These are phyloP conservation scores for Rhodotorula sp. DNA, from an alignment of 1,284 basidiomycete genomes.

Conservation along the genomic window DNA sequence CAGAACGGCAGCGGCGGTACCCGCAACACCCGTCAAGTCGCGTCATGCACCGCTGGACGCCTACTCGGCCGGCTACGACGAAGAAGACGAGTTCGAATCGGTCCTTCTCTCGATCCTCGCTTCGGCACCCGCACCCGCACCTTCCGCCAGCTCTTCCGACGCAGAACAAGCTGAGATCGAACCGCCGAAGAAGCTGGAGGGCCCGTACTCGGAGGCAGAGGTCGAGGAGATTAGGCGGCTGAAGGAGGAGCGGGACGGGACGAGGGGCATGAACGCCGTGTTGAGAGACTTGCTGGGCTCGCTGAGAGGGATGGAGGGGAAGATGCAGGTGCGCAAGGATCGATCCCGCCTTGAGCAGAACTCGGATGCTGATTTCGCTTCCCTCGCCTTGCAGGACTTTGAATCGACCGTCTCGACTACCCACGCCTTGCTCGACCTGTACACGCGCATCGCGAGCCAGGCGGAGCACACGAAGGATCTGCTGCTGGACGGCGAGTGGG, in stretches of 20 bases:
- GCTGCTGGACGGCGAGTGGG: constrained; percentile 42
- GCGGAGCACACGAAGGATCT: constrained; percentile 44
- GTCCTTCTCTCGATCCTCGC: too few species aligned
- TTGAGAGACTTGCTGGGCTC: constrained; percentile 24
- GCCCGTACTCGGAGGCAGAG: constrained; percentile 13
- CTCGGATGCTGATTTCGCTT: too few species aligned
- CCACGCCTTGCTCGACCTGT: constrained; percentile 44
- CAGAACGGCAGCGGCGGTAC: not conserved
- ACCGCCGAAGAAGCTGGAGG: not conserved
- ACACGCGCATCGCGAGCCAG: constrained; percentile 42
- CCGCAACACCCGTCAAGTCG: too few species aligned
- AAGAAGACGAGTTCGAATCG: not conserved
- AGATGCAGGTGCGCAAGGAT: constrained; percentile 27
- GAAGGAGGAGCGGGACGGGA: constrained; percentile 34
- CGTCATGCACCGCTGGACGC: too few species aligned
- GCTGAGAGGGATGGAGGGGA: constrained; percentile 26
- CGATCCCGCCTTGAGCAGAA: not conserved
- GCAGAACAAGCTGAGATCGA: too few species aligned
- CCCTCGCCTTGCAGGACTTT: constrained; percentile 17
- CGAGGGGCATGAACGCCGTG: constrained; percentile 38
- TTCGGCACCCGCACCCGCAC: too few species aligned
- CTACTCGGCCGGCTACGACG: not conserved
- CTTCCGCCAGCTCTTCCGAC: too few species aligned
- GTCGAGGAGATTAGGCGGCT: constrained; percentile 19
- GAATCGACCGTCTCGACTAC: constrained; percentile 37